A percentile compares a stretch with the other conserved stretches of the same genome.
These are phyloP conservation scores for Diospyros kaki DNA, from an alignment of 148 eudicot genomes.

Conservation along the genomic window DNA sequence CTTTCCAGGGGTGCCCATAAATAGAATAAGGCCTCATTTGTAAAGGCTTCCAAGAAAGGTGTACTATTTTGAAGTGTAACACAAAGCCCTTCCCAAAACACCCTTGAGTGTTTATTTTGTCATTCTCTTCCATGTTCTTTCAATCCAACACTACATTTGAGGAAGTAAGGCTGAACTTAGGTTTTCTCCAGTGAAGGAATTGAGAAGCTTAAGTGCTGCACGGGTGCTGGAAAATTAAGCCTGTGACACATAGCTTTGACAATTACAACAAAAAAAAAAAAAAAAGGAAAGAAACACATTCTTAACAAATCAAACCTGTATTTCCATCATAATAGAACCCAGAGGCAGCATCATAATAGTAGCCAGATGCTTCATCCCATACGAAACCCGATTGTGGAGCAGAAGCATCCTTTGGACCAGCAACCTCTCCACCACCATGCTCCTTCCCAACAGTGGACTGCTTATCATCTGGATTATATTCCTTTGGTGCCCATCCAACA, in stretches of 20 bases:
- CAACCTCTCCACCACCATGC: constrained; percentile 38
- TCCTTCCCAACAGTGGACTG: constrained; percentile 49
- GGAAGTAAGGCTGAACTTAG: too few species aligned
- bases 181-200: too few species aligned
- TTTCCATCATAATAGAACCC: constrained; percentile 96
- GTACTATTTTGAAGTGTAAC: too few species aligned
- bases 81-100: too few species aligned
- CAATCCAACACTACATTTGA: too few species aligned
- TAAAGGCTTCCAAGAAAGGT: too few species aligned
- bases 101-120: too few species aligned
- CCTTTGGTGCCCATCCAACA: constrained; percentile 98
- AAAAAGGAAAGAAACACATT: not conserved
- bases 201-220: too few species aligned
- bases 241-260: not conserved
- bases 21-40: too few species aligned
- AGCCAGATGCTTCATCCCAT: constrained; percentile 99
- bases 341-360: constrained; percentile 92
- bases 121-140: too few species aligned
- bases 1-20: too few species aligned
- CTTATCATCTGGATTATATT: constrained; percentile 89
- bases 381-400: constrained; percentile 96
- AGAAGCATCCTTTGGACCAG: constrained; percentile 47
- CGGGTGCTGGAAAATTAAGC: too few species aligned
- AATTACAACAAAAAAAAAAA: not conserved
- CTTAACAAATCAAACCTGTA: constrained; percentile 50